Base-by-base conservation (phyloP, 805 yeast genomes). In the Blastobotrys robertii region DNA sequence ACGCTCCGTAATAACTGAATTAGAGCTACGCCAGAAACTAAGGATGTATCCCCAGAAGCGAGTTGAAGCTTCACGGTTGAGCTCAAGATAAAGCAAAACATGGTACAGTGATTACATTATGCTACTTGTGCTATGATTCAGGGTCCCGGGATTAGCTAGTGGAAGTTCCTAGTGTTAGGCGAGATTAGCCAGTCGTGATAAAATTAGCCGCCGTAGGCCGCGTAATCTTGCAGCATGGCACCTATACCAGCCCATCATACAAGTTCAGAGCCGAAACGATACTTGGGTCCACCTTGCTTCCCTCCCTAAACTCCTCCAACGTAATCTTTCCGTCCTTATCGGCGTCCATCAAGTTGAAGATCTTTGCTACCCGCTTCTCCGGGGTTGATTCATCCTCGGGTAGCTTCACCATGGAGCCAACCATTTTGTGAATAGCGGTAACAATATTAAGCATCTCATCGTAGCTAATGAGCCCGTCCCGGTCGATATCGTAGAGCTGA, bases 341-440 rank as follows among this genome's bases (percentile, higher is more conserved):
- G 57, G 85, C 82, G 50, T 80, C 84, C 74, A 86, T 72, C 41
- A 76, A 63, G 32, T 63, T 69, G 65, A 94, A 90, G 34, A 90
- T 79, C 68, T 87, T 90, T 41, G 77, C 73, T 1, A 85, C 86
- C 48, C 97, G 72, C 50, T 79, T 68, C 55, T 88, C 96, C 0
- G 98, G 97, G 0, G 97, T 87, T 37, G 79, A 76, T 54, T 88
- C 97, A 57, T 88, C 96, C 15, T 79, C 90, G 13, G 85, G 84
- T 41, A 87, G 69, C 48, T 79, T 79, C 45, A 88, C 95, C 90
- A 88, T 86, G 1, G 88, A 74, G 1, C 97, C 99, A 46, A 90
- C 82, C 97, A 92, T 88, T 62, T 83, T 84, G 62, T 92, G 90
- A 30, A 90, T 84, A 29, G 97, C 81, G 28, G 74, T 70, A 4